phyloP scores from a whole-genome alignment of 345 rosid genomes.

The Lepidium didymum region DNA sequence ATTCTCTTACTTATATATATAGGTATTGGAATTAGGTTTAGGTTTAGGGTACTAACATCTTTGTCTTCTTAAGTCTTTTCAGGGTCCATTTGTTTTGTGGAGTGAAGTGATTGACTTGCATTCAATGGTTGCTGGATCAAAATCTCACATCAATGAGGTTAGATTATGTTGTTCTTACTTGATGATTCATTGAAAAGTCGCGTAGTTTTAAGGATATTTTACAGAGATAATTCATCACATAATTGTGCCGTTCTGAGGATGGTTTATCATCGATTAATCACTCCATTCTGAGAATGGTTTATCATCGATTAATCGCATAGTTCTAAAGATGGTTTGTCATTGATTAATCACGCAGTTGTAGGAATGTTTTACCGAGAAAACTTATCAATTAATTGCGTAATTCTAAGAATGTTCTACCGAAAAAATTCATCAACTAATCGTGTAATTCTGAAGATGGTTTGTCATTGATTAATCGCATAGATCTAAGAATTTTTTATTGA shows the following conservation, averaged over 20 bases:
- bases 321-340: neutral
- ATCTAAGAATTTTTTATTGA: neutral
- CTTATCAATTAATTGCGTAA: neutral
- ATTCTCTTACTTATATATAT: neutral
- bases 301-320: neutral
- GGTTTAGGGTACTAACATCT: neutral
- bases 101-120: neutral
- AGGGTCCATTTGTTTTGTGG: neutral
- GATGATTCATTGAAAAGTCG: neutral
- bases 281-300: neutral
- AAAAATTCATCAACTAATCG: neutral
- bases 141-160: conserved; percentile 50
- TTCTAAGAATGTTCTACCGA: neutral
- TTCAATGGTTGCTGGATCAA: conserved; percentile 13
- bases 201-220: neutral
- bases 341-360: neutral
- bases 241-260: neutral
- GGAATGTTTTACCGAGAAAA: neutral
- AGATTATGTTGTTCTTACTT: conserved; percentile 8
- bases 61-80: neutral
- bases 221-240: neutral
- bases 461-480: neutral
- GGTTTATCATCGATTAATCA: neutral
- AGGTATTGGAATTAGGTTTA: neutral
- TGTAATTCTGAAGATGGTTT: neutral